These are phyloP conservation scores for Artemisia argyi DNA, from an alignment of 129 eudicot species.

Conservation along the genomic window DNA sequence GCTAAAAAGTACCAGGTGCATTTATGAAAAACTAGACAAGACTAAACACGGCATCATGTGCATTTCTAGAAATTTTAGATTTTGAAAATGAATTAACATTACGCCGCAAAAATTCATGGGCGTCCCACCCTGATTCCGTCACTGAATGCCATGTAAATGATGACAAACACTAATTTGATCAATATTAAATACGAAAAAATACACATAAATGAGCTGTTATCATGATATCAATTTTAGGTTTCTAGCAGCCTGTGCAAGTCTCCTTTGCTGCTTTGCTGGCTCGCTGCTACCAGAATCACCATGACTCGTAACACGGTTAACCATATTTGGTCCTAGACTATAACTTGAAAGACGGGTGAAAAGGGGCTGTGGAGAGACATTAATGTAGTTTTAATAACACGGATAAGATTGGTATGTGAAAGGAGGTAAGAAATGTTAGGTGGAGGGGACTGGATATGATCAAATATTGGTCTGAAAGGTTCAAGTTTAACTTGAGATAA, in stretches of 20 bases:
- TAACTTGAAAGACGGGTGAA: background rate
- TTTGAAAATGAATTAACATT: no score
- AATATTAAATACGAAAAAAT: no score
- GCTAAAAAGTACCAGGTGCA: no score
- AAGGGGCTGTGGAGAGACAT: slow-evolving; percentile 21
- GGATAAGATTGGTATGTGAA: slow-evolving; percentile 10
- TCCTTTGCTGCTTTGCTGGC: no score
- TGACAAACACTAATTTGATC: no score
- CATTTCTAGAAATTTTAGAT: no score
- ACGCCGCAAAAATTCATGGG: no score
- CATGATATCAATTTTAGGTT: background rate
- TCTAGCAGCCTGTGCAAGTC: background rate
- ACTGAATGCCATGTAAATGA: no score
- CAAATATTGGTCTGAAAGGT: slow-evolving; percentile 5
- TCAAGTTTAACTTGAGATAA: slow-evolving; percentile 17
- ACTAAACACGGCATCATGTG: no score
- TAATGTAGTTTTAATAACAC: slow-evolving; percentile 18
- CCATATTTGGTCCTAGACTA: no score
- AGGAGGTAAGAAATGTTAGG: background rate
- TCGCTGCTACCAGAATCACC: background rate
- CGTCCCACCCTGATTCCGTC: no score
- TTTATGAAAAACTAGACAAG: no score
- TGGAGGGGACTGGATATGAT: background rate
- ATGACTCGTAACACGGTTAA: slow-evolving; percentile 11
- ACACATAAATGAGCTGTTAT: background rate